A percentile compares a stretch with the other conserved stretches of the same genome.
phyloP scores from a whole-genome alignment of 2,329 filamentous ascomycete genomes.

The Ilyonectria robusta region DNA sequence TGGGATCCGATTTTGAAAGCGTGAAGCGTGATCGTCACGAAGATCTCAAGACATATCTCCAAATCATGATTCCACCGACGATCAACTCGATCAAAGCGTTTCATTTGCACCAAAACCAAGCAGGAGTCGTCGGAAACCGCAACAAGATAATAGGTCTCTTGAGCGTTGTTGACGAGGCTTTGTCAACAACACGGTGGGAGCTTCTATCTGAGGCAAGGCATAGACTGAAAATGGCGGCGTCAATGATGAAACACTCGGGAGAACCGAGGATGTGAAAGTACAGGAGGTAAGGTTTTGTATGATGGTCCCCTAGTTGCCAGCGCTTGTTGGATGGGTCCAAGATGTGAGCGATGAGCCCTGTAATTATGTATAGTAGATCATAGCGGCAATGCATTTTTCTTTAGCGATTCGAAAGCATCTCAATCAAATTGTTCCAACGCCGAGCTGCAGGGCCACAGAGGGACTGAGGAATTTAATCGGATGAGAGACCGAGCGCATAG shows the following conservation, averaged over 20 bases:
- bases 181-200: conserved; percentile 46
- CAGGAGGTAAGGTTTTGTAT: neutral
- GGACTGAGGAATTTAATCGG: neutral
- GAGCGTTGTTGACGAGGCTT: conserved; percentile 45
- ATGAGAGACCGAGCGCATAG: neutral
- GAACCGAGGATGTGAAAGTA: conserved; percentile 38
- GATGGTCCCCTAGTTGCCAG: neutral
- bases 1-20: conserved; percentile 39
- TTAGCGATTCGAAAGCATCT: neutral
- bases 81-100: conserved; percentile 49
- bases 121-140: conserved; percentile 45
- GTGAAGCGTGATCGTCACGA: conserved; percentile 44
- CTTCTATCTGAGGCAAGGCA: conserved; percentile 46
- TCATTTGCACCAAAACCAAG: conserved; percentile 48
- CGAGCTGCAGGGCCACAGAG: neutral
- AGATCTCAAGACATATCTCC: conserved; percentile 46
- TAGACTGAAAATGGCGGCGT: conserved; percentile 44
- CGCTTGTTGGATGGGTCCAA: conserved; percentile 8
- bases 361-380: conserved; percentile 8
- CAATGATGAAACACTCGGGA: conserved; percentile 45
- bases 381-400: neutral
- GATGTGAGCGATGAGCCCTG: neutral
- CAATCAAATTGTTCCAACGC: neutral
- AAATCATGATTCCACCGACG: conserved; percentile 48
- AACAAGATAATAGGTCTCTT: conserved; percentile 46